These are phyloP conservation scores for Lithohypha guttulata DNA, from an alignment of 2,329 filamentous ascomycete species.

Conservation along the genomic window DNA sequence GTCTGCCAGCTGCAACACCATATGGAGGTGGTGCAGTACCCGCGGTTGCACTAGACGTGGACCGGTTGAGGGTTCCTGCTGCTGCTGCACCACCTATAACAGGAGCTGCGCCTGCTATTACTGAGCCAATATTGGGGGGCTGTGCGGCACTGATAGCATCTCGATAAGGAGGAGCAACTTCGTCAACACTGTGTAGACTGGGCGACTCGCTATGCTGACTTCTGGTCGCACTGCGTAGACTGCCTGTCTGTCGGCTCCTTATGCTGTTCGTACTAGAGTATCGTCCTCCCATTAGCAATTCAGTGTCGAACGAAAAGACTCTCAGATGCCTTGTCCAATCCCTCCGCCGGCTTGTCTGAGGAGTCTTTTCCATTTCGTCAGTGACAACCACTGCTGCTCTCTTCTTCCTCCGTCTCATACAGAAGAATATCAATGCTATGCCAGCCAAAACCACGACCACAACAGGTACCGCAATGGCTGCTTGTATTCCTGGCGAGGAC, in stretches of 20 bases:
- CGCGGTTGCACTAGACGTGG: constrained; percentile 17
- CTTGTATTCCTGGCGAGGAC: constrained; percentile 18
- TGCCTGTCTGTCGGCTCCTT: constrained; percentile 18
- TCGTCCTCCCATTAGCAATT: constrained; percentile 21
- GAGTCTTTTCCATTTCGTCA: constrained; percentile 12
- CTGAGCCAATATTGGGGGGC: neutral
- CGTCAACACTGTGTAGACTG: constrained; percentile 19
- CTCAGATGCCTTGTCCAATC: constrained; percentile 21
- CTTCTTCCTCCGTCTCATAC: constrained; percentile 14
- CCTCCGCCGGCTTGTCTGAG: constrained; percentile 10
- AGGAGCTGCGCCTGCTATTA: constrained; percentile 1
- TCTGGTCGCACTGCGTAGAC: constrained; percentile 14
- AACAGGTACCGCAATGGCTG: constrained; percentile 20
- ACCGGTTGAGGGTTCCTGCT: constrained; percentile 16
- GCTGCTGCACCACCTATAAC: neutral
- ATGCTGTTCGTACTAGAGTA: constrained; percentile 22
- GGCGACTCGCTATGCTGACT: constrained; percentile 13
- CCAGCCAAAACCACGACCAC: constrained; percentile 16
- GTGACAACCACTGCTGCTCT: constrained; percentile 7
- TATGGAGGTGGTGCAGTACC: constrained; percentile 21
- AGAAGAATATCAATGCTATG: constrained; percentile 17
- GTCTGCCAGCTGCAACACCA: constrained; percentile 4
- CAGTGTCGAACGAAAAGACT: constrained; percentile 21
- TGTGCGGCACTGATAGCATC: constrained; percentile 15
- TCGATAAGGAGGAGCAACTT: constrained; percentile 21